Conservation (phyloP, 2,329 filamentous ascomycete genomes). For the Beauveria scarabaeidicola region DNA sequence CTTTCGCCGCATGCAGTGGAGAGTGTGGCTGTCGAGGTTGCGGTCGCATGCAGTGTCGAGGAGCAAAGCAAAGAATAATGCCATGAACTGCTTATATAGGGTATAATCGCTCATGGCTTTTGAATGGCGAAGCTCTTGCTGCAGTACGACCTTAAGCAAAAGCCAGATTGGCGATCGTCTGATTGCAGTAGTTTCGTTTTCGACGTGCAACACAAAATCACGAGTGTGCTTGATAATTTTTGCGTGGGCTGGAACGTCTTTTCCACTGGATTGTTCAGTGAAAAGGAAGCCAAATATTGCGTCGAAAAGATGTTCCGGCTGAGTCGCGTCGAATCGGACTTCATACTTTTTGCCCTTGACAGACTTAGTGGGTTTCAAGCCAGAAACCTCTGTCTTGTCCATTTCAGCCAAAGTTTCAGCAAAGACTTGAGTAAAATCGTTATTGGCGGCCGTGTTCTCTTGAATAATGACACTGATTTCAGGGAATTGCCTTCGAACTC, state of each 20-base stretch:
- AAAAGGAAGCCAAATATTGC: neutral
- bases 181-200: neutral
- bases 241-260: neutral
- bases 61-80: slow-evolving; percentile 32
- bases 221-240: slow-evolving; percentile 3
- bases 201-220: neutral
- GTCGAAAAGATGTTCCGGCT: neutral
- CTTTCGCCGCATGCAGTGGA: slow-evolving; percentile 36
- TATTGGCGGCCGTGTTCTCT: neutral
- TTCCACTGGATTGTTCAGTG: neutral
- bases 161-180: slow-evolving; percentile 44
- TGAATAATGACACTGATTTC: neutral
- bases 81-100: slow-evolving; percentile 44
- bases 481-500: neutral
- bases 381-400: neutral
- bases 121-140: slow-evolving; percentile 20
- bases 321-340: neutral
- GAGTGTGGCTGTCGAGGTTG: slow-evolving; percentile 18
- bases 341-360: neutral
- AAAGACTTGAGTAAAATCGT: neutral
- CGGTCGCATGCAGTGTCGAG: slow-evolving; percentile 19
- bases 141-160: slow-evolving; percentile 39
- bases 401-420: neutral
- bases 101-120: neutral
- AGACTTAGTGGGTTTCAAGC: neutral